These are phyloP conservation scores for Allantophomopsis lycopodina DNA, from an alignment of 2,329 filamentous ascomycete genomes.

Conservation along the genomic window DNA sequence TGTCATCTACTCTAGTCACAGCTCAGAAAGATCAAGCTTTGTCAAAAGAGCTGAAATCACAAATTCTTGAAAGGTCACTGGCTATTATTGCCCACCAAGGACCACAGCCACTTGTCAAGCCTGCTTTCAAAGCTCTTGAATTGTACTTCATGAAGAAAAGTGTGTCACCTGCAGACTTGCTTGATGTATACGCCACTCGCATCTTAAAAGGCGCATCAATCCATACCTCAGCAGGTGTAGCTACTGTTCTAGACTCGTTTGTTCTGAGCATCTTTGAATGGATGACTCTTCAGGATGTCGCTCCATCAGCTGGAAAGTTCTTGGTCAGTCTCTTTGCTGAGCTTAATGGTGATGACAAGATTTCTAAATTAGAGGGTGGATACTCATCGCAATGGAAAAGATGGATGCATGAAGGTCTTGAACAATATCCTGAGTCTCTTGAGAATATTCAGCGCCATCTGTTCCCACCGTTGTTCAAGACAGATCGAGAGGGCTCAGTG, in stretches of 20 bases:
- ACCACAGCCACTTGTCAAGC: constrained; percentile 52
- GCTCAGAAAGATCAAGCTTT: constrained; percentile 29
- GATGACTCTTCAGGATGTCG: constrained; percentile 43
- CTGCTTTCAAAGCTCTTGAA: constrained; percentile 53
- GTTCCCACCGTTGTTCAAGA: constrained; percentile 47
- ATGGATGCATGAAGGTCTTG: constrained; percentile 39
- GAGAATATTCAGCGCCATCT: constrained; percentile 53
- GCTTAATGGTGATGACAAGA: constrained; percentile 12
- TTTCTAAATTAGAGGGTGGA: background rate
- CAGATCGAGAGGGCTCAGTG: constrained; percentile 37
- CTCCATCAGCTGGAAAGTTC: constrained; percentile 45
- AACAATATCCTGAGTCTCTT: constrained; percentile 33
- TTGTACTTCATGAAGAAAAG: constrained; percentile 49
- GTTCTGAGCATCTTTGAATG: constrained; percentile 35
- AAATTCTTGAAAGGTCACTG: constrained; percentile 36
- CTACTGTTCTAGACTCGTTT: constrained; percentile 22
- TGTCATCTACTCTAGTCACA: constrained; percentile 34
- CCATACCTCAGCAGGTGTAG: background rate
- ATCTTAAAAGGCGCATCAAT: constrained; percentile 8
- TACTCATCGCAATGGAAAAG: constrained; percentile 29
- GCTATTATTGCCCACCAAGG: constrained; percentile 46
- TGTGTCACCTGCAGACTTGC: constrained; percentile 22
- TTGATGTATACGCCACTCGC: constrained; percentile 24
- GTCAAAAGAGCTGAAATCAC: constrained; percentile 28
- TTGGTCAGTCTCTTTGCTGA: constrained; percentile 40